Evolutionary conservation across 495 filamentous ascomycete genomes (phyloP).

Genomic region (Chaetomium tenue): DNA sequence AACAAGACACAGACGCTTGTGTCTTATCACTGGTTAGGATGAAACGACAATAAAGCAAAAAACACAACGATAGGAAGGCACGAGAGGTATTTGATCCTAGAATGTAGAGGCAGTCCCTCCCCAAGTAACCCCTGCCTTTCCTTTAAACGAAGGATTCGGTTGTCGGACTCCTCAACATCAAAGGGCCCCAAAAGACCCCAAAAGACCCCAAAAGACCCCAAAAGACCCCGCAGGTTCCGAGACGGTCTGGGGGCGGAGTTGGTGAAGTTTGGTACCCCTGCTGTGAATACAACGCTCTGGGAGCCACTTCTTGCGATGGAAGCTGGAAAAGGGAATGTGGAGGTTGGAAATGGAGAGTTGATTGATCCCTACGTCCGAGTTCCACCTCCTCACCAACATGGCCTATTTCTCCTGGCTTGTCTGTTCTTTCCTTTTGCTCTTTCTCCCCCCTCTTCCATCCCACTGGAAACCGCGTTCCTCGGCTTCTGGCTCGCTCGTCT

Average conservation of each 20-base stretch:
- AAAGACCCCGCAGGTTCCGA: constrained; percentile 10
- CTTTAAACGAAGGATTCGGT: background rate
- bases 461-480: constrained; percentile 1
- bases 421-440: background rate
- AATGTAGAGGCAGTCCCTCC: background rate
- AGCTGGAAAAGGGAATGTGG: background rate
- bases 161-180: background rate
- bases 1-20: background rate
- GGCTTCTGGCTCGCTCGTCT: background rate
- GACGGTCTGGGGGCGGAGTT: background rate
- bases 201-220: background rate
- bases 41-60: background rate
- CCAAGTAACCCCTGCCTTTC: background rate
- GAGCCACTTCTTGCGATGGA: background rate
- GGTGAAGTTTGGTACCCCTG: constrained; percentile 4
- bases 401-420: too few species aligned
- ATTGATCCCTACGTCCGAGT: too few species aligned
- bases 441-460: background rate
- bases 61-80: background rate
- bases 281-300: background rate
- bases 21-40: background rate
- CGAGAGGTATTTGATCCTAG: background rate
- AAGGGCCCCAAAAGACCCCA: constrained; percentile 6
- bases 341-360: too few species aligned
- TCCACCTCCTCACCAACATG: too few species aligned